Percentiles rank a stretch among this genome's conserved stretches.
These are phyloP conservation scores for Fimicolochytrium jonesii DNA, from an alignment of 192 early-diverging fungal genomes.

Conservation along the genomic window DNA sequence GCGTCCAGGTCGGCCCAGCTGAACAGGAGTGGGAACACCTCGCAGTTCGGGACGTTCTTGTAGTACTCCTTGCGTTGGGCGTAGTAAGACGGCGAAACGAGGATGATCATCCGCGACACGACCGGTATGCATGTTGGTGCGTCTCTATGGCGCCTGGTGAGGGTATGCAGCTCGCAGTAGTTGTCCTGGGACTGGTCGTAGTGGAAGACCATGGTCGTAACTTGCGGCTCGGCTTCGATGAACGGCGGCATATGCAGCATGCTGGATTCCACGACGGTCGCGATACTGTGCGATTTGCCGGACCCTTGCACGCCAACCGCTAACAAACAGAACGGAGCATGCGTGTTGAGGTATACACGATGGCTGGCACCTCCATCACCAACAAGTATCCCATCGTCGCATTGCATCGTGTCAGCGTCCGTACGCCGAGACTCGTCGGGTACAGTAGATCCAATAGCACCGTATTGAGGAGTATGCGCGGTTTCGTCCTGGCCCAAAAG, in stretches of 20 bases:
- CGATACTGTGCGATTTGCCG: constrained; percentile 33
- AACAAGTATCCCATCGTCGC: no score
- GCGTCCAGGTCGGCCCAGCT: constrained; percentile 25
- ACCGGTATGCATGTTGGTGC: constrained; percentile 9
- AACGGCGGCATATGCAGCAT: constrained; percentile 10
- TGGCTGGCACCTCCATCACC: no score
- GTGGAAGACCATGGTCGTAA: constrained; percentile 22
- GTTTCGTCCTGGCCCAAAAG: no score
- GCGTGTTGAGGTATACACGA: constrained; percentile 31
- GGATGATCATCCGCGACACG: constrained; percentile 11
- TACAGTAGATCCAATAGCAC: no score
- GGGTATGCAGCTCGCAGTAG: constrained; percentile 12
- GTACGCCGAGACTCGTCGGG: no score
- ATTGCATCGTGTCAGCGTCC: no score
- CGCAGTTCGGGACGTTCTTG: constrained; percentile 23
- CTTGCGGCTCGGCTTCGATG: neutral
- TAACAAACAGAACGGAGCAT: constrained; percentile 32
- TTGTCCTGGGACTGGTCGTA: constrained; percentile 18
- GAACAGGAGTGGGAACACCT: constrained; percentile 29
- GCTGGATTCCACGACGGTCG: constrained; percentile 27
- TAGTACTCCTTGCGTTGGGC: constrained; percentile 16
- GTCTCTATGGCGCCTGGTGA: neutral
- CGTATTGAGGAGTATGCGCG: no score
- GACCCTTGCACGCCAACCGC: constrained; percentile 31
- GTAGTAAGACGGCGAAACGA: constrained; percentile 33